Conservation (phyloP, 2,329 filamentous ascomycete genomes). For the Monosporascus sp. region DNA sequence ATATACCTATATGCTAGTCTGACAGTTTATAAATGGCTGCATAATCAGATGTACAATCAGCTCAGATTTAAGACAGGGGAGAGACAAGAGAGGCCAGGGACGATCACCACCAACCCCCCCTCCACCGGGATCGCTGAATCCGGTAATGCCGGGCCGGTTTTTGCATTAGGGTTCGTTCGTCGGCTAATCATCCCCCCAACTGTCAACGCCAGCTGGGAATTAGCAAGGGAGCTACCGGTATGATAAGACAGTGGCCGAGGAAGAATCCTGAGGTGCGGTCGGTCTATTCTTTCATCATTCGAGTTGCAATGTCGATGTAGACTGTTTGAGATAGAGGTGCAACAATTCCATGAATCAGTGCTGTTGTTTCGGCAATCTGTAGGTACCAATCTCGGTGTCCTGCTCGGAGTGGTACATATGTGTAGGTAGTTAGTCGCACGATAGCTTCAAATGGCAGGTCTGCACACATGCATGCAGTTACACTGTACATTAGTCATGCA, state of each 20-base stretch:
- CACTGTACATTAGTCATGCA: too few species aligned
- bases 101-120: neutral
- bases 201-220: neutral
- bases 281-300: too few species aligned
- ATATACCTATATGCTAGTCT: too few species aligned
- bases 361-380: too few species aligned
- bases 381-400: neutral
- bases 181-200: neutral
- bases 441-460: too few species aligned
- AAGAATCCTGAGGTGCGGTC: too few species aligned
- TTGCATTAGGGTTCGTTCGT: neutral
- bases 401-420: neutral
- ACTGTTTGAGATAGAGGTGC: neutral
- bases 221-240: too few species aligned
- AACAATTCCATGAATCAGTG: neutral
- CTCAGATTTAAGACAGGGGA: too few species aligned
- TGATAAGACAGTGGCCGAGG: neutral
- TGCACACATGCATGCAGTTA: too few species aligned
- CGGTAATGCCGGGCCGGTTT: neutral
- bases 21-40: too few species aligned
- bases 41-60: too few species aligned
- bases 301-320: neutral
- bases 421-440: neutral
- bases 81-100: neutral
- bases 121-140: neutral